These are phyloP conservation scores for Diplodia scrobiculata DNA, from an alignment of 2,329 filamentous ascomycete genomes.

Conservation along the genomic window DNA sequence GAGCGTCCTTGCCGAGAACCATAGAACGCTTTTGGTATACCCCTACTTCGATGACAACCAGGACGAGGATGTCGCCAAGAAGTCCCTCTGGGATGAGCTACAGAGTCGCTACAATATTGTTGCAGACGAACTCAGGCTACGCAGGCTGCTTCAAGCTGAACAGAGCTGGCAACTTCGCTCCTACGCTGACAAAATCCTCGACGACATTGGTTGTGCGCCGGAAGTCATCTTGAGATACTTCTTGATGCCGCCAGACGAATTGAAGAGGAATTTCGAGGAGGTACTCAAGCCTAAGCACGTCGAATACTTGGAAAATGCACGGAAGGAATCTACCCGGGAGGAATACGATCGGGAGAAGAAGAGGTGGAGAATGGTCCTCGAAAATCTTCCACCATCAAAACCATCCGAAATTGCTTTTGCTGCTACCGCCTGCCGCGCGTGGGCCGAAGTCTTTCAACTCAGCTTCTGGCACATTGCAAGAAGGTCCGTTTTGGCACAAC, in stretches of 20 bases:
- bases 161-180: constrained; percentile 43
- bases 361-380: constrained; percentile 41
- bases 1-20: constrained; percentile 49
- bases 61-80: constrained; percentile 28
- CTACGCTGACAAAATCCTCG: constrained; percentile 42
- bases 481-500: constrained; percentile 33
- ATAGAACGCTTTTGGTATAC: constrained; percentile 46
- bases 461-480: constrained; percentile 49
- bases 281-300: constrained; percentile 8
- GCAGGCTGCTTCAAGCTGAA: constrained; percentile 41
- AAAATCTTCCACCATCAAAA: constrained; percentile 36
- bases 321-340: constrained; percentile 35
- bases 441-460: constrained; percentile 42
- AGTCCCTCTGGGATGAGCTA: constrained; percentile 37
- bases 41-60: constrained; percentile 40
- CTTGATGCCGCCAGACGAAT: constrained; percentile 37
- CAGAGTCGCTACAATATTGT: constrained; percentile 38
- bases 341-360: constrained; percentile 39
- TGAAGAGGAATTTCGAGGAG: constrained; percentile 30
- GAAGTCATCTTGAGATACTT: constrained; percentile 46
- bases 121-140: constrained; percentile 35
- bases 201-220: constrained; percentile 43
- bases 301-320: background rate
- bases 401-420: constrained; percentile 38
- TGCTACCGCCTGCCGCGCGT: constrained; percentile 43